Conservation (phyloP, 495 filamentous ascomycete genomes). For the Trichoderma virens region DNA sequence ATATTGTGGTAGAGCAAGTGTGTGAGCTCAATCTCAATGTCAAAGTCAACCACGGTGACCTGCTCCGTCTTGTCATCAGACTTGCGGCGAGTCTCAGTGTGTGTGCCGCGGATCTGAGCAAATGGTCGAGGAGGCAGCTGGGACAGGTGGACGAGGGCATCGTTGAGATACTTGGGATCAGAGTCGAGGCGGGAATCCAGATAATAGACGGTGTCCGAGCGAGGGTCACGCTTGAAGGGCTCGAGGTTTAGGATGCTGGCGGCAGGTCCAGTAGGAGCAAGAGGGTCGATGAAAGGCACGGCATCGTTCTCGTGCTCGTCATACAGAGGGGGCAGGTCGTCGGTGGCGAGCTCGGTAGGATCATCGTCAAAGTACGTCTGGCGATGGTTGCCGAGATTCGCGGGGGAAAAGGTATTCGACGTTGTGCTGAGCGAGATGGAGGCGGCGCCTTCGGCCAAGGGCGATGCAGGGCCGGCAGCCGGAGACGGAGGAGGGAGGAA, state of each 20-base stretch:
- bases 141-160: constrained; percentile 33
- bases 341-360: constrained; percentile 21
- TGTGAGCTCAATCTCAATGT: constrained; percentile 43
- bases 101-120: constrained; percentile 42
- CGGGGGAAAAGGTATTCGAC: not conserved
- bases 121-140: constrained; percentile 37
- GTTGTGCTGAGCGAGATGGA: constrained; percentile 8
- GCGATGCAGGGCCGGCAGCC: not conserved
- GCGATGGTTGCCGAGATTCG: constrained; percentile 11
- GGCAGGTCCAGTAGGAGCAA: constrained; percentile 14
- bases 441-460: not conserved
- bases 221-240: constrained; percentile 18
- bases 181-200: constrained; percentile 30
- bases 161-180: constrained; percentile 33
- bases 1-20: constrained; percentile 38
- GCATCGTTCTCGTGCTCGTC: constrained; percentile 18
- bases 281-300: constrained; percentile 16
- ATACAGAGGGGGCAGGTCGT: constrained; percentile 31
- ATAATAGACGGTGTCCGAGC: constrained; percentile 26
- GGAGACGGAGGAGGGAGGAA: not conserved
- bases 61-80: constrained; percentile 38
- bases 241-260: constrained; percentile 11
- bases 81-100: constrained; percentile 34
- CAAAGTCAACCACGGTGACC: constrained; percentile 41
- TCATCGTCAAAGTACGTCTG: constrained; percentile 22